Conservation (phyloP, 2,329 filamentous ascomycete genomes). For the Dactylellina sp. region DNA sequence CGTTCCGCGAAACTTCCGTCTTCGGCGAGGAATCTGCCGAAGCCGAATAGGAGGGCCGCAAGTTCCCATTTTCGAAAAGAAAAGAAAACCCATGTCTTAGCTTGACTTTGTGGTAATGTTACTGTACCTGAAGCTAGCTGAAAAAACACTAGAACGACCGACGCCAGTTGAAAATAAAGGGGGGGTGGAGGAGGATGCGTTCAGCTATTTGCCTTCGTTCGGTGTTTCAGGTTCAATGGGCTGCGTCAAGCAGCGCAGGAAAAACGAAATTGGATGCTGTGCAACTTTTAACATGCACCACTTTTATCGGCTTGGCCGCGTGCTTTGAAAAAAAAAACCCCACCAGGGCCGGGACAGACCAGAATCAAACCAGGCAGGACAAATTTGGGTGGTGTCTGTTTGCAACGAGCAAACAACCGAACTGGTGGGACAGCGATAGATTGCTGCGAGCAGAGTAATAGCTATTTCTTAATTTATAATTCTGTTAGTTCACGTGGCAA, state of each 20-base stretch:
- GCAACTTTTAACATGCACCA: constrained; percentile 35
- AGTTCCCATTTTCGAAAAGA: constrained; percentile 25
- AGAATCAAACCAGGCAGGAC: too few species aligned
- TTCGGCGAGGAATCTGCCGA: constrained; percentile 51
- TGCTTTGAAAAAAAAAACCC: neutral
- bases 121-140: constrained; percentile 56
- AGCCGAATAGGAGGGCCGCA: constrained; percentile 49
- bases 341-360: too few species aligned
- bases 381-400: constrained; percentile 46
- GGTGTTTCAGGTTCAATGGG: constrained; percentile 56
- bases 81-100: constrained; percentile 22
- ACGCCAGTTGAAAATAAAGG: constrained; percentile 46
- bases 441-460: constrained; percentile 22
- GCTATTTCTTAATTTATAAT: neutral
- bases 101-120: constrained; percentile 20
- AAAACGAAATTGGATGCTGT: constrained; percentile 53
- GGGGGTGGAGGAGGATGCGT: constrained; percentile 32
- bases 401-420: constrained; percentile 46
- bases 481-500: constrained; percentile 27
- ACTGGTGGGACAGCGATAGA: constrained; percentile 23
- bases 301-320: constrained; percentile 53
- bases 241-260: constrained; percentile 53
- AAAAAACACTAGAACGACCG: constrained; percentile 29
- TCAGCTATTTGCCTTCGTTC: constrained; percentile 56
- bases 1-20: constrained; percentile 45